Evolutionary conservation across 345 rosid genomes (phyloP), one percentile per base, ranked within the genome.

Genomic region (Pugionium dolabratum): DNA sequence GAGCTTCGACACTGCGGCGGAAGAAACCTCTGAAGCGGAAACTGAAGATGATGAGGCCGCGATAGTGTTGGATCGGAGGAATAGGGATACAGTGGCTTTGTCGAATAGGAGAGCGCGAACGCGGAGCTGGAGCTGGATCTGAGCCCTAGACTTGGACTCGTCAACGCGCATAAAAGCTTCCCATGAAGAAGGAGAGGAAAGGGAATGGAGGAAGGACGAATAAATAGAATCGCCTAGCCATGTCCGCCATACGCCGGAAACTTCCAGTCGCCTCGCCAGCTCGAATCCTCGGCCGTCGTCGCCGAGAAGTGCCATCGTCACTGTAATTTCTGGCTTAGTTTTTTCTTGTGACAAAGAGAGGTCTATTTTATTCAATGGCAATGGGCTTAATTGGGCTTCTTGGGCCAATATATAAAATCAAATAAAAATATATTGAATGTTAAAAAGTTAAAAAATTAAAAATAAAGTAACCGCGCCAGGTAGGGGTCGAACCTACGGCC

Each of bases 401-500:
- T 36, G 40, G 44, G 44, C 44, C 44, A 34, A 34, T 5, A 34
- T 5, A 39, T 39, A 39, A 39, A 39, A 39, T 7, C 2, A 34
- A 34, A 5, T 34, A 3, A 34, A 34, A 34, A 34, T 34, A 34
- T 34, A 3, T 34, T 29, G 18, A 18, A 11, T 4, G 6, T 4
- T 1, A 41, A 31, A 43, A 6, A 4, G 25, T 8, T 18, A 18
- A 10, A 4, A 7, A 7, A 36, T 3, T 36, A 4, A 10, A 10
- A 7, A 0, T 0, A 0, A 31, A 4, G 18, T 18, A 18, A 18
- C 18, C 89, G 89, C 96, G 88, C 87, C 94, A 81, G 88, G 83
- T 71, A 83, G 91, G 91, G 96, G 86, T 87, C 89, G 94, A 90
- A 87, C 85, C 86, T 90, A 72, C 89, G 91, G 66, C 96, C 86